A percentile compares a stretch with the other conserved stretches of the same genome.
Conservation (phyloP, 1,284 basidiomycete genomes). For the Cutaneotrichosporon cutaneum region DNA sequence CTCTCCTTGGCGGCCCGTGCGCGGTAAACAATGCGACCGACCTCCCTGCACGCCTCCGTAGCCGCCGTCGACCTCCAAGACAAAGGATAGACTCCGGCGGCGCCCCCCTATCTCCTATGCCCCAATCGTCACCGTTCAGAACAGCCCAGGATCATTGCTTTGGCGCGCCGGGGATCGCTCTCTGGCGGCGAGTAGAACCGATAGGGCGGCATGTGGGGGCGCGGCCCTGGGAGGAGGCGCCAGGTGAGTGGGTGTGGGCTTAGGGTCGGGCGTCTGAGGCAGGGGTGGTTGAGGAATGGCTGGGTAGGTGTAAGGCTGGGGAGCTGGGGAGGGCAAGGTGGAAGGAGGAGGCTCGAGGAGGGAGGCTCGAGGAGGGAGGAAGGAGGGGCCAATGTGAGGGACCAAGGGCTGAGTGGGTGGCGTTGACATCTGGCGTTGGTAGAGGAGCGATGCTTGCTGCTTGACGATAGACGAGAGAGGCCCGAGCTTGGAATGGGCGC, state of each 20-base stretch:
- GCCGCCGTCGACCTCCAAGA: not conserved
- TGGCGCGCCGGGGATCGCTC: not conserved
- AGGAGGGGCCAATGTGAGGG: too few relatives aligned
- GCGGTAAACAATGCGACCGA: not conserved
- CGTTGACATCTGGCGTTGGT: not conserved
- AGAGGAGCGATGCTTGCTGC: too few relatives aligned
- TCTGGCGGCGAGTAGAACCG: not conserved
- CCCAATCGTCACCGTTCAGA: not conserved
- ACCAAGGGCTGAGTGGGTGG: too few relatives aligned
- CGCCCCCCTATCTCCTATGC: not conserved
- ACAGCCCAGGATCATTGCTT: constrained; percentile 3
- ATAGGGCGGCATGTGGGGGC: not conserved
- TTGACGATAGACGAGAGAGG: too few relatives aligned
- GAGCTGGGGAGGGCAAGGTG: not conserved
- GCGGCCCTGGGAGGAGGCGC: not conserved
- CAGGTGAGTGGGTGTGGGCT: too few relatives aligned
- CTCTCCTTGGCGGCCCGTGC: not conserved
- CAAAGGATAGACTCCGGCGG: not conserved
- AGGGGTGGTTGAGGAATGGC: not conserved
- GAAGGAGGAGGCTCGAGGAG: not conserved
- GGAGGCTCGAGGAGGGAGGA: not conserved
- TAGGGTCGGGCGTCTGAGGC: not conserved
- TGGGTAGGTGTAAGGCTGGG: too few relatives aligned
- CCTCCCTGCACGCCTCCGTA: not conserved
- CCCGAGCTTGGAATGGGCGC: constrained; percentile 6